Conservation (phyloP, 106 monocot species). For the Amphibolis antarctica region DNA sequence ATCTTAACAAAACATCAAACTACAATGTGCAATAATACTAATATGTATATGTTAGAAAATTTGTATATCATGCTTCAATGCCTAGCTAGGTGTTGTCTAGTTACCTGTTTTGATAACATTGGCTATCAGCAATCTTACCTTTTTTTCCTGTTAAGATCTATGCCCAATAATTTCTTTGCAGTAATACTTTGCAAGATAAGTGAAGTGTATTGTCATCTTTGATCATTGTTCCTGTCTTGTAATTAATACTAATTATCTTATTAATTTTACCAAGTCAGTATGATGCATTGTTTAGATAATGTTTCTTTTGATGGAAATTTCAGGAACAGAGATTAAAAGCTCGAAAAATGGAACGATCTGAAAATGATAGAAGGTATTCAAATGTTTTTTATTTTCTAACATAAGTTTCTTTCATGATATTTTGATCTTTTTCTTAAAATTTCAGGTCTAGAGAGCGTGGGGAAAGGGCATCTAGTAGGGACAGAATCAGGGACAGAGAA, state of each 20-base stretch:
- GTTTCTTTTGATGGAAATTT: constrained; percentile 3
- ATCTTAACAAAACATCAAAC: too few relatives aligned
- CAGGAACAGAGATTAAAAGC: constrained; percentile 71
- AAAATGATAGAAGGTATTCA: constrained; percentile 43
- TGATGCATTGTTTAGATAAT: neutral
- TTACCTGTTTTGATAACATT: too few relatives aligned
- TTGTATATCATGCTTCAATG: too few relatives aligned
- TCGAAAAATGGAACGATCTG: constrained; percentile 38
- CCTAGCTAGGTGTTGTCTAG: too few relatives aligned
- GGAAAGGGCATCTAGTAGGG: constrained; percentile 35
- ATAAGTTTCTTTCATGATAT: neutral
- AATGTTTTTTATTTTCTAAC: neutral
- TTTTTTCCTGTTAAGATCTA: too few relatives aligned
- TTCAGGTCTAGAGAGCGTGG: constrained; percentile 59
- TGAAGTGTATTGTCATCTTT: too few relatives aligned
- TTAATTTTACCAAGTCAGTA: neutral
- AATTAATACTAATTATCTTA: neutral
- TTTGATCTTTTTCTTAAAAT: neutral
- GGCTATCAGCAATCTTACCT: too few relatives aligned
- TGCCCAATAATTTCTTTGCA: too few relatives aligned
- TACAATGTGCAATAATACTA: too few relatives aligned
- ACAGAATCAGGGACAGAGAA: constrained; percentile 32
- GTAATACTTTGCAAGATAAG: too few relatives aligned
- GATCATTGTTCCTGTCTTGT: too few relatives aligned
- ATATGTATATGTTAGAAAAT: too few relatives aligned